Base-by-base conservation (phyloP, 257 asterid genomes). In the Solanum appendiculatum region DNA sequence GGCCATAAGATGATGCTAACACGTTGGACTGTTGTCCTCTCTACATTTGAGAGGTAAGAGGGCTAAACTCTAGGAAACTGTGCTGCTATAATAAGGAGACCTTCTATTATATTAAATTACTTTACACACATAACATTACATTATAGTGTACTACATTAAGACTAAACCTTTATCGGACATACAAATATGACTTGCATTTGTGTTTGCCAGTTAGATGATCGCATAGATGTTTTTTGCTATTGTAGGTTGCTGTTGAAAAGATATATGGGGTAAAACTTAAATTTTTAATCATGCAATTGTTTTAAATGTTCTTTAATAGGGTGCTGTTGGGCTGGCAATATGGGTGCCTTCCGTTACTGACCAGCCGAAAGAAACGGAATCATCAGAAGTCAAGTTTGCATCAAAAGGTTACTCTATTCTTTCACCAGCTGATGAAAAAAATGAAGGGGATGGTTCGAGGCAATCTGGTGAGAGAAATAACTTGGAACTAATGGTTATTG, bases 261-360 rank as follows among this genome's bases (percentile, higher is more conserved):
- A 80, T 46, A 46, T 18, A 51, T 80, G 85, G 64, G 29, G 85
- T 80, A 78, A 29, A 7, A 29, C 4, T 80, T 46, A 68, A 27
- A 48, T 5, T 80, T 48, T 82, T 34, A 31, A 11, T 80, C 77
- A 56, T 60, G 84, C 51, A 31, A 54, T 33, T 78, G 73, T 73
- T 48, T 31, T 86, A 33, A 70, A 73, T 46, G 29, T 56, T 70
- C 42, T 13, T 82, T 72, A 74, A 86, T 92, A 97, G 99, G 99
- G 99, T 77, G 99, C 99, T 9, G 99, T 97, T 93, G 99, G 99
- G 88, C 92, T 97, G 89, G 99, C 99, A 63, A 96, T 97, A 89
- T 97, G 99, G 99, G 99, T 96, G 90, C 99, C 99, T 44, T 97
- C 99, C 83, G 96, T 97, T 88, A 91, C 99, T 75, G 88, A 91